A percentile compares a stretch with the other conserved stretches of the same genome.
Conservation (phyloP, 208 protist genomes). For the Crithidia sp. region DNA sequence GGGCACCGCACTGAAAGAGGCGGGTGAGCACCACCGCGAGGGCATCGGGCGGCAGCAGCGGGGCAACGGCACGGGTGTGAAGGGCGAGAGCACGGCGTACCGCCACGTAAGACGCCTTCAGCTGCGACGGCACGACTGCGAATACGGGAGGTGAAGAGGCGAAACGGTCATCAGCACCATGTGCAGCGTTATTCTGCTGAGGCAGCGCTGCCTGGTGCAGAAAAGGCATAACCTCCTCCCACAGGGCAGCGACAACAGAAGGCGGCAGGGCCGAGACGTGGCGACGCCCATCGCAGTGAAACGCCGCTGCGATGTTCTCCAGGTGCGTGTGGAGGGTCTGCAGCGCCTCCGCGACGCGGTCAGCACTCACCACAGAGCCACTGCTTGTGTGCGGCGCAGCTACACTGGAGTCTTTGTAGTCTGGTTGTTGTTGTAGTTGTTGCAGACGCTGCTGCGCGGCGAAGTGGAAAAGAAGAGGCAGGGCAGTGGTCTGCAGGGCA, state of each 20-base stretch:
- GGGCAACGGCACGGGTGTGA: conserved; percentile 43
- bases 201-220: conserved; percentile 16
- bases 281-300: conserved; percentile 43
- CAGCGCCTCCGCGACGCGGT: background rate
- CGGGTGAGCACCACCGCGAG: conserved; percentile 48
- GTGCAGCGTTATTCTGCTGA: background rate
- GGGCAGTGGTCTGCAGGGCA: conserved; percentile 11
- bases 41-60: conserved; percentile 31
- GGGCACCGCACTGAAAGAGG: conserved; percentile 66
- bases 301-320: conserved; percentile 11
- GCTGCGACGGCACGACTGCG: background rate
- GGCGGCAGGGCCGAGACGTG: conserved; percentile 60
- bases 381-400: background rate
- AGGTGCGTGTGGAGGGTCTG: conserved; percentile 21
- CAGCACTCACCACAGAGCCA: background rate
- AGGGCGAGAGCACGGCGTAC: conserved; percentile 58
- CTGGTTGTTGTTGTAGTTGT: background rate
- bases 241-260: conserved; percentile 56
- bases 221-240: conserved; percentile 40
- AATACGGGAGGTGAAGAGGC: background rate
- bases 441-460: conserved; percentile 4
- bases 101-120: conserved; percentile 32
- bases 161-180: too few species aligned
- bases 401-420: background rate
- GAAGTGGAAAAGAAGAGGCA: conserved; percentile 19